These are phyloP conservation scores for Penicillium flavigenum DNA, from an alignment of 495 filamentous ascomycete genomes.

Conservation along the genomic window DNA sequence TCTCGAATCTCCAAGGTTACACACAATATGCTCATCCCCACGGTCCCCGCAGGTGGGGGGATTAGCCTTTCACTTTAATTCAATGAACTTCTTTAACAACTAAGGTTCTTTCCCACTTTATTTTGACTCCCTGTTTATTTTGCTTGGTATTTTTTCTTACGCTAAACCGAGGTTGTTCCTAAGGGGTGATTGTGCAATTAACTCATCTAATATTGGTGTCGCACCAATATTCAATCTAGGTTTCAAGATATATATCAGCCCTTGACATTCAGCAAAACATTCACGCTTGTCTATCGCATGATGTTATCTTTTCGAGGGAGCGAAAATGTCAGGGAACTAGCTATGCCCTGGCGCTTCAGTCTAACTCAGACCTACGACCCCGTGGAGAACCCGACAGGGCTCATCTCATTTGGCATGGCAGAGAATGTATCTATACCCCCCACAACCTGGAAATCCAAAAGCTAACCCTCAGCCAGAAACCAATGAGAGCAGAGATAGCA, in stretches of 20 bases:
- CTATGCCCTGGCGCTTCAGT: slow-evolving; percentile 34
- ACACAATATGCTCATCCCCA: not conserved
- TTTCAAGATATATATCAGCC: not conserved
- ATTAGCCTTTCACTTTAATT: not conserved
- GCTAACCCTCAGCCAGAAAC: slow-evolving; percentile 18
- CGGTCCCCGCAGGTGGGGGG: slow-evolving; percentile 8
- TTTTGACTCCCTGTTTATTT: not conserved
- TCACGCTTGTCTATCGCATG: slow-evolving; percentile 1
- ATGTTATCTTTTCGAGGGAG: slow-evolving; percentile 37
- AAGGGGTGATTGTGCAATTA: too few species aligned
- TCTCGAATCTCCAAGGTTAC: not conserved
- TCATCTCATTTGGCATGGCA: slow-evolving; percentile 38
- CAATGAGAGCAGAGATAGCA: slow-evolving; percentile 32
- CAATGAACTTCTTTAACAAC: not conserved
- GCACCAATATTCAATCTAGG: too few species aligned
- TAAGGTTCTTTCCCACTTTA: not conserved
- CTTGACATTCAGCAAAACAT: not conserved
- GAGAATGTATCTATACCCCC: slow-evolving; percentile 31
- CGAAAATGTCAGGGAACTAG: slow-evolving; percentile 25
- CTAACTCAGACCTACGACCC: slow-evolving; percentile 31
- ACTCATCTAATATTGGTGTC: too few species aligned
- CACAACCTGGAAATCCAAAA: not conserved
- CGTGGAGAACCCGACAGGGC: slow-evolving; percentile 29
- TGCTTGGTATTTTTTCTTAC: not conserved
- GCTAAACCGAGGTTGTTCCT: not conserved